Evolutionary conservation across 2,329 filamentous ascomycete genomes (phyloP).

Genomic region (Ophiostoma angusticollis): DNA sequence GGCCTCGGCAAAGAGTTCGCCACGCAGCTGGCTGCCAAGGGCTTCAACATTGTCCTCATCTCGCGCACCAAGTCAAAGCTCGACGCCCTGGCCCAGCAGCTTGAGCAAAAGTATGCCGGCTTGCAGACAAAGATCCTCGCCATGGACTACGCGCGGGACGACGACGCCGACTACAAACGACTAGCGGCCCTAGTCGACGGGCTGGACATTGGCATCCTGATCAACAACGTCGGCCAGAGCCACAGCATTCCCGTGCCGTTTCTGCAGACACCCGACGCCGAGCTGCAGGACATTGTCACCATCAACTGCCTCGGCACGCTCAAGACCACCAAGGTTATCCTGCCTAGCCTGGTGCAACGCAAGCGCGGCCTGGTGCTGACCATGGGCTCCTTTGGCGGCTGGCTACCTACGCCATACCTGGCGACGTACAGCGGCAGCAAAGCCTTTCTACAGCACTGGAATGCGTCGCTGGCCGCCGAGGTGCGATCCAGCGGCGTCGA

Average conservation of each 20-base stretch:
- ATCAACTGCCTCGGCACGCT: conserved; percentile 93
- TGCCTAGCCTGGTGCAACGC: conserved; percentile 71
- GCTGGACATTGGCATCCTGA: conserved; percentile 71
- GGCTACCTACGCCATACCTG: conserved; percentile 80
- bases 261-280: conserved; percentile 60
- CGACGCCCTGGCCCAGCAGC: conserved; percentile 59
- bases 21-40: conserved; percentile 74
- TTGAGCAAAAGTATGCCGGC: conserved; percentile 54
- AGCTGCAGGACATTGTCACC: conserved; percentile 80
- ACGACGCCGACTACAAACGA: conserved; percentile 65
- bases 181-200: conserved; percentile 55
- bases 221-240: conserved; percentile 96
- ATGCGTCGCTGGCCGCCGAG: conserved; percentile 70
- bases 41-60: conserved; percentile 89
- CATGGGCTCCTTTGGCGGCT: conserved; percentile 93
- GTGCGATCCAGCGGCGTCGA: conserved; percentile 68
- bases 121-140: conserved; percentile 65
- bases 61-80: conserved; percentile 94
- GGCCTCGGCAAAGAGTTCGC: conserved; percentile 96
- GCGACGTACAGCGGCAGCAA: conserved; percentile 97
- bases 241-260: conserved; percentile 90
- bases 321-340: conserved; percentile 72
- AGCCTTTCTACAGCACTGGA: conserved; percentile 97
- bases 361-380: conserved; percentile 84
- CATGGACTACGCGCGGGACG: conserved; percentile 82